Base-by-base conservation (phyloP, 352 stramenopile species). In the Chrysophaeum taylorii region DNA sequence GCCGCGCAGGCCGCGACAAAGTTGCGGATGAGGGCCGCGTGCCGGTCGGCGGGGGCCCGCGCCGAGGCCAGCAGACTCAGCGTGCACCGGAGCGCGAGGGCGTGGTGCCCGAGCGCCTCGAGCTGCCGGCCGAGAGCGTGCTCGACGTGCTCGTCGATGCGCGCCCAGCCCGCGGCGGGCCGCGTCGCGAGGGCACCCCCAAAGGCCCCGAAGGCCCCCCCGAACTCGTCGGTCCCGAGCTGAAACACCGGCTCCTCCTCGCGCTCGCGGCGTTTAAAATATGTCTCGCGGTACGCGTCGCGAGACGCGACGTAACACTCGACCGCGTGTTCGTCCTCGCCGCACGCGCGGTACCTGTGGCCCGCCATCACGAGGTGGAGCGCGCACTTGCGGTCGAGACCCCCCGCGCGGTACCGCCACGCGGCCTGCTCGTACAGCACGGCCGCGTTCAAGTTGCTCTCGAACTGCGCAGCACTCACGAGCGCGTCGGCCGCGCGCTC, bases 71-170 rank as follows among this genome's bases (percentile, higher is more conserved):
- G 50, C 25, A 62, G 23, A 12, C 2, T 37, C 50, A 62, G 23
- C 23, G 50, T 66, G 5, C 31, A 16, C 21, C 57, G 57, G 12
- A 66, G 57, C 27, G 57, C 57, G 5, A 21, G 35, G 33, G 57
- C 31, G n/a, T 66, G 57, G 57, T 66, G 36, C 14, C 57, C 57
- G 2, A 66, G 57, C 1, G 57, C 23, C 31, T 66, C 57, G 33
- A 66, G 35, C 57, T 66, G 57, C 7, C 57, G 57, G 14, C 14
- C 57, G 2, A 66, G 31, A 2, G 57, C 57, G 5, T 42, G 35
- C 33, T 66, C 57, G 31, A 66, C 36, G n/a, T 66, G 57, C 57
- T 66, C 57, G 31, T 66, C 57, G 57, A 66, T 66, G 57, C 57
- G 57, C 2, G 57, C 33, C 57, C 57, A 66, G 57, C 57, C 57